Evolutionary conservation across 768 basidiomycete genomes (phyloP), one percentile per base, ranked within the genome.

Genomic region (Tephrocybe sp.): DNA sequence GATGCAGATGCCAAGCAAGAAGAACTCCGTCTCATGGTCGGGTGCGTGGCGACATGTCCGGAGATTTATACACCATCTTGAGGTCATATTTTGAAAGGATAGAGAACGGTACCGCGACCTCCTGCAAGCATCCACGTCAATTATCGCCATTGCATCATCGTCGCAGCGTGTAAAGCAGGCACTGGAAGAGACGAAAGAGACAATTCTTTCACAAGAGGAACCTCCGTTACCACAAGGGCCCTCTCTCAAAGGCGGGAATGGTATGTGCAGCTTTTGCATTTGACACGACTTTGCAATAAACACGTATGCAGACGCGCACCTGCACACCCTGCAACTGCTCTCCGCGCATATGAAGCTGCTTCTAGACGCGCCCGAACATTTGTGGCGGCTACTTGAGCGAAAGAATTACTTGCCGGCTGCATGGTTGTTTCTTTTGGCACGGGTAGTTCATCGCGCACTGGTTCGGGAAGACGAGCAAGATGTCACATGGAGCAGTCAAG

Each of bases 281-380:
- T 24, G 43, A 44, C 4, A 6, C 18, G 15, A 40, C 8, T 33
- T 41, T 45, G 54, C 39, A 18, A 11, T 13, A 33, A 31, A 25
- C 25, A 24, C 19, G 30, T 42, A 43, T 21, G 25, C 58, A 88
- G 90, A 91, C 60, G 66, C 76, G 22, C 84, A 89, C 57, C 63
- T 93, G 22, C 79, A 78, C 49, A 72, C 78, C 11, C 60, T 93
- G 34, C 91, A 91, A 57, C 68, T 82, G 7, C 76, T 94, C 15
- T 87, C 93, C 22, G 91, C 91, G 1, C 91, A 95, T 61, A 76
- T 97, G 60, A 95, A 94, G 64, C 69, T 97, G n/a, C 76, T 97
- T 15, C 69, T 97, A 5, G 94, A 97, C 66, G 86, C 91, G 8
- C 92, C 94, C 6, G 94, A 97, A 64, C 85, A 93, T 66, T 67